Evolutionary conservation across 2,329 filamentous ascomycete species (phyloP), one percentile per base, ranked within the genome.

Genomic region (Colletotrichum viniferum): DNA sequence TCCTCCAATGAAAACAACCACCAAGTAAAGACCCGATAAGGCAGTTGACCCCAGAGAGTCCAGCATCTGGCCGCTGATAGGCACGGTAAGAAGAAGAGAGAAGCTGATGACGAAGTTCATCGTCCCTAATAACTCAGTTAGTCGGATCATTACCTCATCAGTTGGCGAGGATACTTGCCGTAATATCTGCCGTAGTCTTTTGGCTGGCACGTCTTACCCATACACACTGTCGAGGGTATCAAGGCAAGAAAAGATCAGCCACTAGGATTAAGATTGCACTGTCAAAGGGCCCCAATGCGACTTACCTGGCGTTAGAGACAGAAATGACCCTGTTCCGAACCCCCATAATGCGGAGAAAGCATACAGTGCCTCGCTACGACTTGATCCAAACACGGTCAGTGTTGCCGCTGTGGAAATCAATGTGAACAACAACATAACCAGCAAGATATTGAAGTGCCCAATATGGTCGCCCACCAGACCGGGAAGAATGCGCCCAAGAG

Each of bases 51-150:
- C 87, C 38, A 87, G 84, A 4, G 82, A 81, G 60, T 88, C 83
- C 3, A 89, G 80, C 79, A 89, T 80, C 66, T 86, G 81, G 4
- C 87, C 87, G 24, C 85, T 85, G 1, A 87, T 80, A 0, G 88
- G 88, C 0, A 88, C 84, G 1, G 86, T 85, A 5, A 89, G 76
- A 18, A 89, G 78, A 0, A 87, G 83, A 0, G 86, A 83, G 56
- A 89, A 87, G 8, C 85, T 84, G 7, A 85, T 85, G 16, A 89
- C 81, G 28, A 84, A 85, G 75, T 88, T 88, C 69, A 86, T 83
- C 0, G 88, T 88, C 4, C 68, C 68, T 71, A 13, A 38, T 18
- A 21, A 7, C 36, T 21, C 26, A 43, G 4, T 16, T 26, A 52
- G 18, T 14, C 4, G 26, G 7, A 16, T 3, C 1, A 26, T 24